Base-by-base conservation (phyloP, 768 basidiomycete species). In the Pleurotus pulmonarius region DNA sequence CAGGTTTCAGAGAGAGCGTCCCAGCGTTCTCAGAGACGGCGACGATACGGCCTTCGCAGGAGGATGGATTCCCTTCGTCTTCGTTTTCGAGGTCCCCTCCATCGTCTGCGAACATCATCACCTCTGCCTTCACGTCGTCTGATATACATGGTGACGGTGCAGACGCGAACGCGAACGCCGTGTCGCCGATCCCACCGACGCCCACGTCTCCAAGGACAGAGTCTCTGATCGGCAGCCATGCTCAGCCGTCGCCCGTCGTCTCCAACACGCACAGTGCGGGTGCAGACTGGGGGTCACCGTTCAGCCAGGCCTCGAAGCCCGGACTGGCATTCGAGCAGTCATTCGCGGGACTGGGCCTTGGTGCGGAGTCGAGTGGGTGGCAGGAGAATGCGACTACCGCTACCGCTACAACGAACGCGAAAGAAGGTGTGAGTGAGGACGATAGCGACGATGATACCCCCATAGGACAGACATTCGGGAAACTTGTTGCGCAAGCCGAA, bases 371-470 rank as follows among this genome's bases (percentile, higher is more conserved):
- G 1, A 48, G 69, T 20, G 71, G 81, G 49, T 89, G 87, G 86
- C 82, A 84, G 69, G 72, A 20, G 74, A 78, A 18, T 41, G 54
- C 22, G 18, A 44, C 67, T n/a, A 57, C 56, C 6, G 37, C 60
- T 12, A 52, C 24, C 24, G 60, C 40, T 26, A 29, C 7, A 9
- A 29, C 29, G 8, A 34, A 3, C 29, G 11, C 29, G 29, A 34
- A 34, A 34, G 9, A 8, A 3, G 11, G 29, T 8, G 57, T 22
- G 56, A 59, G 7, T 43, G 80, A 83, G 40, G 83, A 86, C 4
- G 85, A 87, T 59, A 82, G 81, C 53, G 85, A 87, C 60, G 85
- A 87, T 57, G 86, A 87, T 65, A 86, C 79, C 56, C 86, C 86
- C 22, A 85, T 87, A 59, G 72, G 80, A 24, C 83, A 83, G 63